Conservation (phyloP, 1,284 basidiomycete genomes). For the Microbotryum violaceum region DNA sequence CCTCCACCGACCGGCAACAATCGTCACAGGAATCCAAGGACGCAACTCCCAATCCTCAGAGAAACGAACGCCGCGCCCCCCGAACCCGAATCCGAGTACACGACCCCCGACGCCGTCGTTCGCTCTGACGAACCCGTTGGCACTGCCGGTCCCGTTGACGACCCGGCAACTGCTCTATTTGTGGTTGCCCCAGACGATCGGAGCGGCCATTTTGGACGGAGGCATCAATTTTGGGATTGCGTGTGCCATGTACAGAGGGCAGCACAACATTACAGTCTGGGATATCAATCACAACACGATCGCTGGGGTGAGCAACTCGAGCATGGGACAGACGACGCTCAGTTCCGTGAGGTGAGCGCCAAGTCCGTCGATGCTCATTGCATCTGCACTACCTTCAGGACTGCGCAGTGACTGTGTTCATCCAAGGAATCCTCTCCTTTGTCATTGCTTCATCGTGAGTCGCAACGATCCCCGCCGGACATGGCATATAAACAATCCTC, state of each 20-base stretch:
- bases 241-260: conserved; percentile 29
- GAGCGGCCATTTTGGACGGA: conserved; percentile 29
- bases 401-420: conserved; percentile 34
- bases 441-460: conserved; percentile 25
- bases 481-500: too few species aligned
- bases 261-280: conserved; percentile 26
- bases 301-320: conserved; percentile 1
- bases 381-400: conserved; percentile 17
- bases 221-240: conserved; percentile 34
- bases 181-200: conserved; percentile 19
- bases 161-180: conserved; percentile 18
- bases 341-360: background rate
- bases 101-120: too few species aligned
- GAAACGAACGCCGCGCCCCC: too few species aligned
- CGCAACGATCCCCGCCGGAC: too few species aligned
- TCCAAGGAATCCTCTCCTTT: conserved; percentile 36
- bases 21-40: too few species aligned
- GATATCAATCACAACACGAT: conserved; percentile 17
- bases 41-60: too few species aligned
- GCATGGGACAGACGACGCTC: background rate
- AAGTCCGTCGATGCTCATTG: too few species aligned
- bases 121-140: background rate
- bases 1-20: too few species aligned
- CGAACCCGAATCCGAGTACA: too few species aligned
- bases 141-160: background rate